These are phyloP conservation scores for Hypomyces perniciosus DNA, from an alignment of 2,329 filamentous ascomycete genomes.

Conservation along the genomic window DNA sequence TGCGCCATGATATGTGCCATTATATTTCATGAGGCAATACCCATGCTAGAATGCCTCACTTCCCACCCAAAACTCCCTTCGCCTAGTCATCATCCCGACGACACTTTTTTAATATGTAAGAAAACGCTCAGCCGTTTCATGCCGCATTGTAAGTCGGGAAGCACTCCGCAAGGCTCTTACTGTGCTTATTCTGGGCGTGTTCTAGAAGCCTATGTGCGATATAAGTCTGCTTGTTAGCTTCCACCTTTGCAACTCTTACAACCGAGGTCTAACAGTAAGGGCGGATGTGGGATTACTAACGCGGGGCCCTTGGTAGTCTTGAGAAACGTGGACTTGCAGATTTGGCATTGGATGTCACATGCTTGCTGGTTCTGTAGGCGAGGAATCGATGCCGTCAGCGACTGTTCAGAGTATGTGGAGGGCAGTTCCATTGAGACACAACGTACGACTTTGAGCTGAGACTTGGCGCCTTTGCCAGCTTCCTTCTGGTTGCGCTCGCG, in stretches of 20 bases:
- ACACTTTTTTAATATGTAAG: neutral
- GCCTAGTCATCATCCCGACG: slow-evolving; percentile 5
- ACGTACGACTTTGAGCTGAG: slow-evolving; percentile 62
- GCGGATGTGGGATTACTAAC: slow-evolving; percentile 37
- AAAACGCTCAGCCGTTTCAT: neutral
- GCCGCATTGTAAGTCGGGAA: slow-evolving; percentile 48
- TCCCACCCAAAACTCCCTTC: slow-evolving; percentile 11
- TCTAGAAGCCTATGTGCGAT: slow-evolving; percentile 50
- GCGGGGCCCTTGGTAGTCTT: slow-evolving; percentile 69
- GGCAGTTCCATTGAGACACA: neutral
- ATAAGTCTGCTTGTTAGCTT: neutral
- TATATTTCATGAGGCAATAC: slow-evolving; percentile 4
- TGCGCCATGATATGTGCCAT: slow-evolving; percentile 7
- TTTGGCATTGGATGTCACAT: slow-evolving; percentile 68
- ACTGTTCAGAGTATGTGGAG: neutral
- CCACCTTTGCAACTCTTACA: too few species aligned
- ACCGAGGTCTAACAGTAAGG: neutral
- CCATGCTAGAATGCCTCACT: slow-evolving; percentile 10
- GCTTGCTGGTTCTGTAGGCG: slow-evolving; percentile 62
- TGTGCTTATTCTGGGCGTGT: slow-evolving; percentile 73
- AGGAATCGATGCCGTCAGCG: neutral
- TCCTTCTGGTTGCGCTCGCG: slow-evolving; percentile 66
- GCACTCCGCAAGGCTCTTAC: slow-evolving; percentile 63
- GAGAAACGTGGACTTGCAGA: slow-evolving; percentile 74
- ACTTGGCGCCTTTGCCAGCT: slow-evolving; percentile 47